Conservation (phyloP, 2,329 filamentous ascomycete species). For the Pseudonectria buxi region DNA sequence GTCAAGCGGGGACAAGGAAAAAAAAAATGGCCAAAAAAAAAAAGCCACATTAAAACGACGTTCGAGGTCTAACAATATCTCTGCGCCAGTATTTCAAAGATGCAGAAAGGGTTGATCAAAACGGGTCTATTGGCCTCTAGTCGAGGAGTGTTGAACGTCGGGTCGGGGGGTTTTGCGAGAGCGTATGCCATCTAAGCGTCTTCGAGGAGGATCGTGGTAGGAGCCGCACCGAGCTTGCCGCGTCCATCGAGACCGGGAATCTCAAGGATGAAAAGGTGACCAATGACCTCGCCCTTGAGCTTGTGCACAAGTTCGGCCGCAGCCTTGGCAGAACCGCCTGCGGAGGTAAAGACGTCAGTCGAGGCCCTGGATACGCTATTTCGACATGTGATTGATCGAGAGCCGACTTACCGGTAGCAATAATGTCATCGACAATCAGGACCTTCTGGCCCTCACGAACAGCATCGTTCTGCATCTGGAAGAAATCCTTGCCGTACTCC, state of each 20-base stretch:
- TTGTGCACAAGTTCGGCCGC: constrained; percentile 81
- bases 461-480: constrained; percentile 88
- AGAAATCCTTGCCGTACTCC: constrained; percentile 92
- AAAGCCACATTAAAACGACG: constrained; percentile 8
- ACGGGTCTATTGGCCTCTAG: constrained; percentile 10
- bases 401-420: constrained; percentile 75
- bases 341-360: constrained; percentile 14
- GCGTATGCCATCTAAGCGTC: constrained; percentile 22
- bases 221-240: constrained; percentile 73
- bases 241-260: constrained; percentile 88
- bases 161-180: constrained; percentile 2
- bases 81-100: constrained; percentile 9
- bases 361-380: constrained; percentile 2
- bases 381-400: constrained; percentile 3
- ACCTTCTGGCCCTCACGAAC: constrained; percentile 84
- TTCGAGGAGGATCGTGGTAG: constrained; percentile 76
- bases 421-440: constrained; percentile 93
- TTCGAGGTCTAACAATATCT: constrained; percentile 12
- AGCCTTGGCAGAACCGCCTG: constrained; percentile 85
- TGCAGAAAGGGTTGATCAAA: constrained; percentile 8
- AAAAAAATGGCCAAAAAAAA: constrained; percentile 11
- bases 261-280: constrained; percentile 93
- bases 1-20: constrained; percentile 4
- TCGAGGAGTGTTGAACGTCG: constrained; percentile 9
- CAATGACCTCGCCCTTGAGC: constrained; percentile 77